Conservation (phyloP, 1,139 yeast species). For the Geotrichum restrictum region DNA sequence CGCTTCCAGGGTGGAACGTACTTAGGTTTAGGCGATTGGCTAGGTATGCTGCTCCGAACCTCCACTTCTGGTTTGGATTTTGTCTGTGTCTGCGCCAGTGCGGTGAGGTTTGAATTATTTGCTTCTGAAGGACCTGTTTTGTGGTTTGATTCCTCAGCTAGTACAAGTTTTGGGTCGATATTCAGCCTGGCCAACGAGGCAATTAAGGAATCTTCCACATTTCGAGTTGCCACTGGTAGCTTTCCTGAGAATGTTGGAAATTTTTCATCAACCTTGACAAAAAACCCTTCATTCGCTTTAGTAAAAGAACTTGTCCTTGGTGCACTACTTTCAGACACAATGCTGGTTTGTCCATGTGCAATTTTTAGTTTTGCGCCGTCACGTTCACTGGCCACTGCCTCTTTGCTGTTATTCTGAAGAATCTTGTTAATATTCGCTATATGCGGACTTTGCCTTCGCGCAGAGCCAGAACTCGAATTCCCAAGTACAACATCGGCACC, state of each 20-base stretch:
- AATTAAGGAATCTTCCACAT: background rate
- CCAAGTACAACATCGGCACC: too few species aligned
- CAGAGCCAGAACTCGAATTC: too few species aligned
- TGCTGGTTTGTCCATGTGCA: too few species aligned
- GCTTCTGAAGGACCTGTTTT: too few species aligned
- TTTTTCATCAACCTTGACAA: background rate
- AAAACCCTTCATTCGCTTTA: background rate
- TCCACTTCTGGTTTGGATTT: background rate
- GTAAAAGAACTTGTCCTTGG: background rate
- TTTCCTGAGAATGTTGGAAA: slow-evolving; percentile 3
- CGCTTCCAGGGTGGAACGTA: slow-evolving; percentile 29
- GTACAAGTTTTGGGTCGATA: background rate
- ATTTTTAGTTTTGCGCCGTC: too few species aligned
- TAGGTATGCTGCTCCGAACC: slow-evolving; percentile 1
- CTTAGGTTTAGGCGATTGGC: background rate
- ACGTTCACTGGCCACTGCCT: background rate
- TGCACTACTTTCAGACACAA: too few species aligned
- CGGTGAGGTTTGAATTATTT: too few species aligned
- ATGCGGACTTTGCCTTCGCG: slow-evolving; percentile 6
- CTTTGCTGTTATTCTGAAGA: background rate
- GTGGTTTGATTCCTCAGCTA: background rate
- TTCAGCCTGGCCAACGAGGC: background rate
- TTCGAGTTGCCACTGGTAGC: background rate
- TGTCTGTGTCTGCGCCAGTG: too few species aligned
- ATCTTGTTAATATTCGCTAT: slow-evolving; percentile 9